Evolutionary conservation across 1,139 yeast genomes (phyloP), one percentile per base, ranked within the genome.

Genomic region (Casaregolazyma lundiana): DNA sequence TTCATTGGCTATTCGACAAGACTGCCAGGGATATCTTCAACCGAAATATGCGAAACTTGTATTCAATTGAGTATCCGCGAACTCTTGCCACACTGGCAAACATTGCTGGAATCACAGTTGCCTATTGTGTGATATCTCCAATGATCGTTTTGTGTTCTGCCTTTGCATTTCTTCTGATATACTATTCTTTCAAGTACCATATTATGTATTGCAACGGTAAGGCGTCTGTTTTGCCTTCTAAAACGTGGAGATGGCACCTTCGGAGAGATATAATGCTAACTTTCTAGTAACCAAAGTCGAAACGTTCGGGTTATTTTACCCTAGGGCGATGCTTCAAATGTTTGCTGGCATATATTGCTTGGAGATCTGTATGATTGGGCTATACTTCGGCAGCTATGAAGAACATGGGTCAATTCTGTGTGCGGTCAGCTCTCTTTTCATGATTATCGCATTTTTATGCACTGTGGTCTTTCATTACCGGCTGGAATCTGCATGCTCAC

Each of bases 31-130:
- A 44, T 17, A 16, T 38, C 24, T 52, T 49, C 30, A 21, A 26
- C 15, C 45, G 41, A 2, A 62, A 55, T 1, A 63, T 76, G 15
- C 70, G 76, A 6, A 59, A 64, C 16, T 70, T 81, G 21, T 71
- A 74, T 50, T 87, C 95, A 95, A 96, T 96, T 0, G 74, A 90
- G 0, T 65, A 77, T 0, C 88, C 84, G 57, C 90, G 96, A 0
- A 72, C 80, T 0, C 82, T 82, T 54, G 80, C 96, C 1, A 42
- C 38, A 18, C 30, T 42, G 11, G 40, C 38, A 8, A 81, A 85
- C 4, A 73, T 85, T 55, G 90, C 84, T 0, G 77, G 87, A 6
- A 86, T 89, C 49, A 87, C 92, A 0, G 65, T 89, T 26, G 80
- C 85, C 0, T 88, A 86, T 58, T 76, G 88, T 5, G 77, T 87